These are phyloP conservation scores for Cinnamomum micranthum DNA, from an alignment of 164 flowering plant genomes.

Conservation along the genomic window DNA sequence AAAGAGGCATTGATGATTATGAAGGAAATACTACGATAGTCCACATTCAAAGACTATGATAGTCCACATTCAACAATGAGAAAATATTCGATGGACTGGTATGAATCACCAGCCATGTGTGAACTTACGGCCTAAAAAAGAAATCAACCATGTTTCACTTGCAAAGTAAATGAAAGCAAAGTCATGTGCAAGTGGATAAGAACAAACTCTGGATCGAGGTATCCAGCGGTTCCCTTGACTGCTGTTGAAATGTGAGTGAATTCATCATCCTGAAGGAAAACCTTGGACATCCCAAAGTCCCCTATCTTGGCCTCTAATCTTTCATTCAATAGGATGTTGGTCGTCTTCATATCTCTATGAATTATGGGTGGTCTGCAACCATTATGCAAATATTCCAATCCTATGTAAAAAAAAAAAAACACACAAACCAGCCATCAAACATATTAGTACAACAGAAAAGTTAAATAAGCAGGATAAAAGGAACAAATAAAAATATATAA, in stretches of 20 bases:
- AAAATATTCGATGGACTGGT: too few relatives aligned
- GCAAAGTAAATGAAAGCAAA: too few relatives aligned
- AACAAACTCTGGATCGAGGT: conserved; percentile 61
- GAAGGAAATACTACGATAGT: too few relatives aligned
- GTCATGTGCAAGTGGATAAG: neutral
- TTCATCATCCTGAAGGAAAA: conserved; percentile 22
- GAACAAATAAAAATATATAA: too few relatives aligned
- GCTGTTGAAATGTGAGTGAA: conserved; percentile 25
- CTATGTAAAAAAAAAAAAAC: conserved; percentile 28
- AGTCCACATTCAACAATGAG: too few relatives aligned
- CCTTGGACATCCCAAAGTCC: conserved; percentile 42
- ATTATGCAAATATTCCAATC: conserved; percentile 49
- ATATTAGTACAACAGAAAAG: neutral
- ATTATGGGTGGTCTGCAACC: conserved; percentile 51
- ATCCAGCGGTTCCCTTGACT: conserved; percentile 47
- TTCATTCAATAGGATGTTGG: conserved; percentile 44
- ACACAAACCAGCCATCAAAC: neutral
- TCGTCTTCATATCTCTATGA: conserved; percentile 49
- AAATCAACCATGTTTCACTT: too few relatives aligned
- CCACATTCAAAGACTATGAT: too few relatives aligned
- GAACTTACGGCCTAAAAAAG: too few relatives aligned
- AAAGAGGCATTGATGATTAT: too few relatives aligned
- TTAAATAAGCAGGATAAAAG: too few relatives aligned
- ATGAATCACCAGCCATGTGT: too few relatives aligned
- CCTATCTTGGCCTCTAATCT: conserved; percentile 44